These are phyloP conservation scores for Biscogniauxia mediterranea DNA, from an alignment of 2,329 filamentous ascomycete species.

Conservation along the genomic window DNA sequence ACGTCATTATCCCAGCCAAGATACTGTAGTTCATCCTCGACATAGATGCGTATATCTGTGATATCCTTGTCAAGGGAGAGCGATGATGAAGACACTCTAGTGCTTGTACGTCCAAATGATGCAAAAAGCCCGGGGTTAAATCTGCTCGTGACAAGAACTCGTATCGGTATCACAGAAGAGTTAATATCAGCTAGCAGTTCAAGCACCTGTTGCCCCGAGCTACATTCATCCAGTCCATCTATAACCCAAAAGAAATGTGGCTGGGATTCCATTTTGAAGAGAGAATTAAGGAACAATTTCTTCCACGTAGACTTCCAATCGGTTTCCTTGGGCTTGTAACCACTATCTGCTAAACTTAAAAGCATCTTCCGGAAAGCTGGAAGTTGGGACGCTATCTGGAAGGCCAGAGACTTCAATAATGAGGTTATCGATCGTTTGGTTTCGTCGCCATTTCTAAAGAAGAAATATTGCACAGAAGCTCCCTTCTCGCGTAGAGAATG, in stretches of 20 bases:
- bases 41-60: slow-evolving; percentile 13
- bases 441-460: slow-evolving; percentile 10
- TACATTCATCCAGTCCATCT: slow-evolving; percentile 15
- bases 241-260: slow-evolving; percentile 15
- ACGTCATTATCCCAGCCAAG: slow-evolving; percentile 9
- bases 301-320: slow-evolving; percentile 14
- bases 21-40: slow-evolving; percentile 9
- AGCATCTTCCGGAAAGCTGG: slow-evolving; percentile 3
- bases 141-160: no score
- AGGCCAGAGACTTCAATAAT: slow-evolving; percentile 2
- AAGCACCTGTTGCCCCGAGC: slow-evolving; percentile 1
- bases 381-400: no score
- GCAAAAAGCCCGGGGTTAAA: neutral
- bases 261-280: slow-evolving; percentile 3
- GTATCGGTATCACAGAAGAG: no score
- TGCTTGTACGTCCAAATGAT: slow-evolving; percentile 1
- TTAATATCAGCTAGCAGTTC: slow-evolving; percentile 7
- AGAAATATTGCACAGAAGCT: slow-evolving; percentile 9
- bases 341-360: neutral
- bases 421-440: slow-evolving; percentile 7
- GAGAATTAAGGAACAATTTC: slow-evolving; percentile 4
- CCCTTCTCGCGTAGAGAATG: slow-evolving; percentile 6
- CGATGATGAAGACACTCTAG: slow-evolving; percentile 1
- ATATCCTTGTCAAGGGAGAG: slow-evolving; percentile 2
- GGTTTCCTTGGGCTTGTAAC: slow-evolving; percentile 2